These are phyloP conservation scores for Euphorbia lathyris DNA, from an alignment of 345 rosid species.

Conservation along the genomic window DNA sequence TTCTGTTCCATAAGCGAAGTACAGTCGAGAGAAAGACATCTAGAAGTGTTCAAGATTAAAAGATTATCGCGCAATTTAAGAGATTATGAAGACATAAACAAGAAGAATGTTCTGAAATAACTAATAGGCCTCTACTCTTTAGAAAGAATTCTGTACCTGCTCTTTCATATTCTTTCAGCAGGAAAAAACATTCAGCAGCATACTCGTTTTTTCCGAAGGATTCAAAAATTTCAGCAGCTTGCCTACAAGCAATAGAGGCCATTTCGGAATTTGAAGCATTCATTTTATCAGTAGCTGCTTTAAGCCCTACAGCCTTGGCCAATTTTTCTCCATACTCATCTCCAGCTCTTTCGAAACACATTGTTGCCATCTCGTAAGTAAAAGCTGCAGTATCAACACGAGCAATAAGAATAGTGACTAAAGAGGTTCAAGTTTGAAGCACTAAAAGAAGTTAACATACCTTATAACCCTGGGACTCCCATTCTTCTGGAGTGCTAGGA, in stretches of 20 bases:
- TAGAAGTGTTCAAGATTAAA: no score
- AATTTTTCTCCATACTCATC: no score
- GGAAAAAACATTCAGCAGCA: no score
- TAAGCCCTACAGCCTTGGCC: slow-evolving; percentile 42
- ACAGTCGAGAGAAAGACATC: no score
- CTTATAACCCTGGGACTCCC: slow-evolving; percentile 45
- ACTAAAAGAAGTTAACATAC: slow-evolving; percentile 15
- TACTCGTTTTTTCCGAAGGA: slow-evolving; percentile 48
- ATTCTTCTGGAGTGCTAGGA: slow-evolving; percentile 44
- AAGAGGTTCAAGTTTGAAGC: not conserved
- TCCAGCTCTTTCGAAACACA: no score
- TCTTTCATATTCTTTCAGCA: no score
- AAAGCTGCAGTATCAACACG: slow-evolving; percentile 31
- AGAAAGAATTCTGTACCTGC: no score
- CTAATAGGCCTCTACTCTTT: no score
- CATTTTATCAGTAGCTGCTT: slow-evolving; percentile 38
- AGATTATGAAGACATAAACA: no score
- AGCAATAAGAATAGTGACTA: slow-evolving; percentile 4
- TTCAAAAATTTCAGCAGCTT: slow-evolving; percentile 47
- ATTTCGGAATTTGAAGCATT: slow-evolving; percentile 30
- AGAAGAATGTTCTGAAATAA: no score
- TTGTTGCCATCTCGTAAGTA: slow-evolving; percentile 37
- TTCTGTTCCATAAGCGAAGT: no score
- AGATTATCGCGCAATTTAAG: no score
- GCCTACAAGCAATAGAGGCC: slow-evolving; percentile 31